Percentiles rank a stretch among this genome's conserved stretches.
Conservation (phyloP, 2,329 filamentous ascomycete genomes). For the Fonsecaea monophora region DNA sequence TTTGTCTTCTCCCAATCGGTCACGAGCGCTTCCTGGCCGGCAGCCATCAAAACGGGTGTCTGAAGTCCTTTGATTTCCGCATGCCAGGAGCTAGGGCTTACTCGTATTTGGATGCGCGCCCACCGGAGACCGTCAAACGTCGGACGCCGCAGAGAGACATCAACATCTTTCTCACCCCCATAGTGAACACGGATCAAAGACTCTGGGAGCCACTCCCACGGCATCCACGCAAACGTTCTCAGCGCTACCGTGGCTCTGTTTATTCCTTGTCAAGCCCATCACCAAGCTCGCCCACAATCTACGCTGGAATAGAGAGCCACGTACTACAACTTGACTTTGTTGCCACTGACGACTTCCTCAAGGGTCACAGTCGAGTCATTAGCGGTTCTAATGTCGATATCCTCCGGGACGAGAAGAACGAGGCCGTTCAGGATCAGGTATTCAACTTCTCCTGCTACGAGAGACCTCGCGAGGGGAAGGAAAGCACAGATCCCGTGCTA, state of each 20-base stretch:
- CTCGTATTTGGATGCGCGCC: constrained; percentile 35
- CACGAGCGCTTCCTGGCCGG: constrained; percentile 65
- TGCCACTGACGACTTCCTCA: constrained; percentile 52
- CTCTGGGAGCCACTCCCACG: constrained; percentile 36
- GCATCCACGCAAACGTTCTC: constrained; percentile 20
- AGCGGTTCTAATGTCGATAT: constrained; percentile 7
- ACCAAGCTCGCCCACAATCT: constrained; percentile 53
- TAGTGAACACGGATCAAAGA: constrained; percentile 26
- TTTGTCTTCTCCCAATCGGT: constrained; percentile 64
- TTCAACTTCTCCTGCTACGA: constrained; percentile 54
- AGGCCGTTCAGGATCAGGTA: constrained; percentile 27
- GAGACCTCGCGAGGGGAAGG: constrained; percentile 45
- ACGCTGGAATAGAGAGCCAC: constrained; percentile 52
- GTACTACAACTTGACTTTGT: constrained; percentile 53
- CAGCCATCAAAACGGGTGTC: constrained; percentile 61
- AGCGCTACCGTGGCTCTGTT: constrained; percentile 52
- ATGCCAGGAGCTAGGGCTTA: constrained; percentile 54
- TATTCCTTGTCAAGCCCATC: constrained; percentile 55
- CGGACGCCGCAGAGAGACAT: constrained; percentile 44
- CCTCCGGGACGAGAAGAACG: constrained; percentile 9
- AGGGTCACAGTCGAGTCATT: constrained; percentile 1
- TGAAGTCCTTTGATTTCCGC: constrained; percentile 69
- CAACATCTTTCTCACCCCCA: constrained; percentile 52
- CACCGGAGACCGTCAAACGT: background rate
- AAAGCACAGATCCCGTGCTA: constrained; percentile 38